phyloP scores from a whole-genome alignment of 768 basidiomycete genomes.

The Leccinum fibrillosum region DNA sequence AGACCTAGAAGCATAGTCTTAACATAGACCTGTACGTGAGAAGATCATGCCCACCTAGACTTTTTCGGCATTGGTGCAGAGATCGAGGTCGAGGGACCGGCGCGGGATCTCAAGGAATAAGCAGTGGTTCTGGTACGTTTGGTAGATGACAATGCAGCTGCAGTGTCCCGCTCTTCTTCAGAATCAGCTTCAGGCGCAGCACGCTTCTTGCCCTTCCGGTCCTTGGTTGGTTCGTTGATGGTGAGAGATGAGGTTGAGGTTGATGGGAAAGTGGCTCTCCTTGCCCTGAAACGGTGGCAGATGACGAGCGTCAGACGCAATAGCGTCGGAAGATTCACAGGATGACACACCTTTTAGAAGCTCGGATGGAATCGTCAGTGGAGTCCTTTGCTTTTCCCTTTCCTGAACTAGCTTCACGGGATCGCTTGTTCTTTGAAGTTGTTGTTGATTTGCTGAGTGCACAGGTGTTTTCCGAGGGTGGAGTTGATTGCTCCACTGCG shows the following conservation, averaged over 20 bases:
- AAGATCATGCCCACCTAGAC: conserved; percentile 45
- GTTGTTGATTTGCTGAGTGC: conserved; percentile 34
- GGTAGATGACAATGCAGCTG: conserved; percentile 43
- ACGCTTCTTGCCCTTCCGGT: conserved; percentile 91
- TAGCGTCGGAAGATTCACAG: conserved; percentile 28
- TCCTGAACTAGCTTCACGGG: conserved; percentile 44
- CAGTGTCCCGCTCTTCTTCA: conserved; percentile 59
- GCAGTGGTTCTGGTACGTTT: conserved; percentile 62
- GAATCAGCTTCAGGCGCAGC: conserved; percentile 68
- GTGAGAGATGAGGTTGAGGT: conserved; percentile 43
- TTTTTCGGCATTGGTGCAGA: conserved; percentile 71
- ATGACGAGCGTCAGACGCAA: conserved; percentile 28
- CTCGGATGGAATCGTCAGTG: conserved; percentile 47
- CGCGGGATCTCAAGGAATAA: conserved; percentile 68
- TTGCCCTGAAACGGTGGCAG: conserved; percentile 46
- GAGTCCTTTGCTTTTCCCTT: conserved; percentile 68
- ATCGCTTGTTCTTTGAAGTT: conserved; percentile 45
- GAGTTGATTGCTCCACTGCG: conserved; percentile 39
- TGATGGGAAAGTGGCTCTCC: conserved; percentile 50
- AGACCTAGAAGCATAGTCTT: conserved; percentile 35
- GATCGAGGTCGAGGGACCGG: conserved; percentile 38
- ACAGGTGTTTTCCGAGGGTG: conserved; percentile 43
- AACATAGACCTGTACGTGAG: conserved; percentile 9
- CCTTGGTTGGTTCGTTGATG: conserved; percentile 75
- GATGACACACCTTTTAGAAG: conserved; percentile 60